Evolutionary conservation across 768 basidiomycete species (phyloP).

Genomic region (Termitomyces sp.): DNA sequence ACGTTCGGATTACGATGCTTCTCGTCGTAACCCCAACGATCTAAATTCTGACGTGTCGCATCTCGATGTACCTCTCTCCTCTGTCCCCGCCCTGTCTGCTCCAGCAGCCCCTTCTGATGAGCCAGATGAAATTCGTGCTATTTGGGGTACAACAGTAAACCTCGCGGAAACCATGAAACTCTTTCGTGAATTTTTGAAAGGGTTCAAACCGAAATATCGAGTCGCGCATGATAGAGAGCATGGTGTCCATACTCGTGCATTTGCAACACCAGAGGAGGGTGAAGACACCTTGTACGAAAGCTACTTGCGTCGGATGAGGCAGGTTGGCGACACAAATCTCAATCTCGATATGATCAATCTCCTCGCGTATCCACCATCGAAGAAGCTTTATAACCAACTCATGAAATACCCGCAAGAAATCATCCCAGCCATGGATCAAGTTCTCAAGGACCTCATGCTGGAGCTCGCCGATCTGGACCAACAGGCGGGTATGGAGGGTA

Average conservation of each 20-base stretch:
- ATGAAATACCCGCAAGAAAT: conserved; percentile 96
- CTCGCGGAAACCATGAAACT: conserved; percentile 87
- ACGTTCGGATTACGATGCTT: conserved; percentile 25
- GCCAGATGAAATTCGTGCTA: conserved; percentile 83
- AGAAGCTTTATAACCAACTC: conserved; percentile 82
- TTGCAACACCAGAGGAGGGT: conserved; percentile 62
- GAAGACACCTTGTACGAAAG: conserved; percentile 74
- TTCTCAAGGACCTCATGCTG: conserved; percentile 90
- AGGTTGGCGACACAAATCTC: conserved; percentile 89
- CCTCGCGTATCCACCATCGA: conserved; percentile 78
- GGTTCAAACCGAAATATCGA: conserved; percentile 93
- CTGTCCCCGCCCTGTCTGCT: conserved; percentile 55
- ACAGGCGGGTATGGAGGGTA: conserved; percentile 65
- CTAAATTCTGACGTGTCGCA: conserved; percentile 59
- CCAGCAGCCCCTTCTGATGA: conserved; percentile 64
- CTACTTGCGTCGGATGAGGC: conserved; percentile 83
- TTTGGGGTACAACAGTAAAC: conserved; percentile 98
- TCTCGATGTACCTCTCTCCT: conserved; percentile 58
- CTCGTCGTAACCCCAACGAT: conserved; percentile 37
- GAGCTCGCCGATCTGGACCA: conserved; percentile 84
- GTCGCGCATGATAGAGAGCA: conserved; percentile 65
- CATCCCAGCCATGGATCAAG: conserved; percentile 95
- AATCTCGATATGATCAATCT: conserved; percentile 90
- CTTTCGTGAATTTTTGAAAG: conserved; percentile 85
- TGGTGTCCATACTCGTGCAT: conserved; percentile 47